Evolutionary conservation across 2,329 filamentous ascomycete genomes (phyloP), one percentile per base, ranked within the genome.

Genomic region (Hypomyces perniciosus): DNA sequence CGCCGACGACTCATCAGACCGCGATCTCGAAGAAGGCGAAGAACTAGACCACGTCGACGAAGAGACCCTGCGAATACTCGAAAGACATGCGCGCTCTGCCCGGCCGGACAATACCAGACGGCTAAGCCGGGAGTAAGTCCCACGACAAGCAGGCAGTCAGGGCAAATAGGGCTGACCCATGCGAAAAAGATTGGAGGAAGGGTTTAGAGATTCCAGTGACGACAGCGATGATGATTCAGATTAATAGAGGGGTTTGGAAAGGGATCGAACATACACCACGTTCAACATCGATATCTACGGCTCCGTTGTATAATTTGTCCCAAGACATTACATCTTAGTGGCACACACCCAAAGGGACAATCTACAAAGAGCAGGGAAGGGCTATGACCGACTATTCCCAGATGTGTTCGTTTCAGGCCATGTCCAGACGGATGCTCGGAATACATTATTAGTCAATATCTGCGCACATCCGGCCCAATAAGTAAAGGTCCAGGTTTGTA

Each of bases 111-210:
- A 74, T 44, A 71, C 76, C 40, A 73, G 80, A 58, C 76, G 90
- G 55, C 62, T 95, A 54, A 92, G 88, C 65, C 76, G 89, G 69
- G 90, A 95, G 72, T 82, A 68, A 65, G 78, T 52, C n/a, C 44
- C 8, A 12, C 7, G 7, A 26, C 51, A n/a, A 31, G 28, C 29
- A 37, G 27, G 20, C 27, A 31, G n/a, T 8, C 9, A 27, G 27
- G 8, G 8, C 20, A 10, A 9, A 28, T 8, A 12, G 20, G 30
- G 31, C 46, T 50, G 12, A 50, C 31, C 20, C n/a, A 20, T 28
- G n/a, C 13, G 30, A 27, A 33, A 52, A 69, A 20, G 66, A 28
- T 55, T 71, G 12, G 68, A 70, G 57, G 68, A 73, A 55, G 71
- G 71, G 0, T 73, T 73, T 51, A 72, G 70, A 62, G 71, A 73